phyloP scores from a whole-genome alignment of 805 yeast species.

The Hyphopichia homilentoma region DNA sequence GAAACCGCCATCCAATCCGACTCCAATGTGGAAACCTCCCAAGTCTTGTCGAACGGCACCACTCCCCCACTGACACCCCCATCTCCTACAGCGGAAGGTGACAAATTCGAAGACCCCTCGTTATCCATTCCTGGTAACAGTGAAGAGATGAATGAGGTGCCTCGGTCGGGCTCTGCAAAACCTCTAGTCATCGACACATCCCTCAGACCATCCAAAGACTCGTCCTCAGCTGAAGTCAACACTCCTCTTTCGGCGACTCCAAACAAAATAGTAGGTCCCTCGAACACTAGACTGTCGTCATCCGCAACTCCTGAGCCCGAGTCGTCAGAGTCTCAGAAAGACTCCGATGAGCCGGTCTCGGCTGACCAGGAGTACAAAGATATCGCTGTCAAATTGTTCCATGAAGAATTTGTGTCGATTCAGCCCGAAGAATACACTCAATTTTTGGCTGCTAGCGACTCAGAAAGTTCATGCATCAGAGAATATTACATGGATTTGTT shows the following conservation, averaged over 20 bases:
- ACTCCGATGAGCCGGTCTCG: conserved; percentile 1
- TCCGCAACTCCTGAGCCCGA: no score
- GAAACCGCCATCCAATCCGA: no score
- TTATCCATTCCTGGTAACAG: conserved; percentile 1
- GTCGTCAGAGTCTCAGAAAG: neutral
- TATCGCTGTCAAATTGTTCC: conserved; percentile 33
- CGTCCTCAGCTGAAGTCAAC: neutral
- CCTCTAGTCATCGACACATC: neutral
- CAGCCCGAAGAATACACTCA: conserved; percentile 44
- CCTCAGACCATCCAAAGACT: neutral
- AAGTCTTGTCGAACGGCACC: conserved; percentile 1
- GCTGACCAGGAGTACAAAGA: conserved; percentile 20
- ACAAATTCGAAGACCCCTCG: conserved; percentile 2
- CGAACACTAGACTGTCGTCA: no score
- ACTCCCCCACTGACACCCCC: conserved; percentile 8
- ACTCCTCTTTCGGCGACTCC: neutral
- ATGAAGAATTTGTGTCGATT: conserved; percentile 40
- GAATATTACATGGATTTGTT: conserved; percentile 45
- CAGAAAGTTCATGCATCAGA: conserved; percentile 39
- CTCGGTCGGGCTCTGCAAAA: neutral
- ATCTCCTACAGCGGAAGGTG: conserved; percentile 2
- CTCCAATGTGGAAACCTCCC: neutral
- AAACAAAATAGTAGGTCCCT: neutral
- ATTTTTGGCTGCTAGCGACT: conserved; percentile 34
- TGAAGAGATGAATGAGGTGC: neutral